A percentile compares a stretch with the other conserved stretches of the same genome.
Evolutionary conservation across 495 filamentous ascomycete genomes (phyloP).

Genomic region (Paragyromitra xinjiangensis): DNA sequence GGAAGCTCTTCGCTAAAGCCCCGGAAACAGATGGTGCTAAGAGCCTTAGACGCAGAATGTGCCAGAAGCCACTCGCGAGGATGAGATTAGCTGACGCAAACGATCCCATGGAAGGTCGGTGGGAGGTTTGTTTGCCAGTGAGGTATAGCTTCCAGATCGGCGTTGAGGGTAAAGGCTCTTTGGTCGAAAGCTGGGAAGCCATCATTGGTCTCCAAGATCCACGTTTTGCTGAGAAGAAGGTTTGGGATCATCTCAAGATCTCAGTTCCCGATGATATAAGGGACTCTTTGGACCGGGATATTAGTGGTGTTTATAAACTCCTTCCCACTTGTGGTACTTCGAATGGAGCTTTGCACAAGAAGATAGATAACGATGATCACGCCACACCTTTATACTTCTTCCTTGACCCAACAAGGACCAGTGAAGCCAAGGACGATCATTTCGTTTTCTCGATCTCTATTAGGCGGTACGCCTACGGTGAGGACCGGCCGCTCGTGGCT

Average conservation of each 20-base stretch:
- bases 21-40: constrained; percentile 57
- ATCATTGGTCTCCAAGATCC: constrained; percentile 61
- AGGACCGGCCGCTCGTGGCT: constrained; percentile 64
- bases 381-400: constrained; percentile 68
- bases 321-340: constrained; percentile 75
- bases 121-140: constrained; percentile 65
- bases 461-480: constrained; percentile 65
- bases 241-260: constrained; percentile 61
- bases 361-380: constrained; percentile 41
- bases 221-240: constrained; percentile 57
- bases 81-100: constrained; percentile 59
- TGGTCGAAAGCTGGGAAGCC: constrained; percentile 56
- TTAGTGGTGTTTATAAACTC: constrained; percentile 67
- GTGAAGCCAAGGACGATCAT: constrained; percentile 63
- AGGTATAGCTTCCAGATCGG: constrained; percentile 48
- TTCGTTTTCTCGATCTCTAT: constrained; percentile 72
- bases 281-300: constrained; percentile 59
- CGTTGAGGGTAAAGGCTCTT: constrained; percentile 56
- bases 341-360: constrained; percentile 66
- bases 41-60: constrained; percentile 62
- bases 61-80: constrained; percentile 67
- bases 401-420: constrained; percentile 67
- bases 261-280: constrained; percentile 55
- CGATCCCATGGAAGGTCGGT: constrained; percentile 62
- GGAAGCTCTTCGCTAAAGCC: constrained; percentile 67